Evolutionary conservation across 106 monocot species (phyloP).

Genomic region (Allium cepa): DNA sequence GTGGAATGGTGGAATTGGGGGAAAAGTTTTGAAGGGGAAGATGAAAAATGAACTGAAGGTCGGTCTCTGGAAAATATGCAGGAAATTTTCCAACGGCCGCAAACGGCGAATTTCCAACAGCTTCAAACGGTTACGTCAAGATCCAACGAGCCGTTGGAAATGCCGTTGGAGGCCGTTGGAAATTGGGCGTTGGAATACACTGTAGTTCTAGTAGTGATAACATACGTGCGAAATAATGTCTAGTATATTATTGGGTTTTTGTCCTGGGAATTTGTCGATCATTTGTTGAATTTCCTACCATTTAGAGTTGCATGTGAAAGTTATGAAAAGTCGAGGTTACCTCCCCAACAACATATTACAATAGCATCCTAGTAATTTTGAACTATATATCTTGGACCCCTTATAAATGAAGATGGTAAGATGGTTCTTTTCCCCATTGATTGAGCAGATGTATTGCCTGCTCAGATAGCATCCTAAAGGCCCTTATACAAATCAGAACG

Average conservation of each 20-base stretch:
- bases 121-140: too few species aligned
- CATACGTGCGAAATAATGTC: too few species aligned
- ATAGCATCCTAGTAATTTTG: slow-evolving; percentile 21
- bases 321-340: slow-evolving; percentile 6
- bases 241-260: neutral
- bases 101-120: too few species aligned
- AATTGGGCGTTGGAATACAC: too few species aligned
- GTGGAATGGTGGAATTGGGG: too few species aligned
- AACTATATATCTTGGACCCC: slow-evolving; percentile 10
- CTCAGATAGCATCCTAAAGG: neutral
- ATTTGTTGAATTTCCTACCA: slow-evolving; percentile 5
- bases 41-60: too few species aligned
- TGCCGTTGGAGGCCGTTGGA: too few species aligned
- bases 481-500: slow-evolving; percentile 5
- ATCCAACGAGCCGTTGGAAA: too few species aligned
- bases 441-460: neutral
- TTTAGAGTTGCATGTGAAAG: slow-evolving; percentile 14
- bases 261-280: neutral
- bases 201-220: too few species aligned
- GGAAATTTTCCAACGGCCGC: too few species aligned
- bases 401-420: slow-evolving; percentile 9
- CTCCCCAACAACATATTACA: neutral
- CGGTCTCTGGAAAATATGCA: too few species aligned
- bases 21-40: too few species aligned
- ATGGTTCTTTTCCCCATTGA: neutral